phyloP scores from a whole-genome alignment of 2,329 filamentous ascomycete genomes.

The Colletotrichum falcatum region DNA sequence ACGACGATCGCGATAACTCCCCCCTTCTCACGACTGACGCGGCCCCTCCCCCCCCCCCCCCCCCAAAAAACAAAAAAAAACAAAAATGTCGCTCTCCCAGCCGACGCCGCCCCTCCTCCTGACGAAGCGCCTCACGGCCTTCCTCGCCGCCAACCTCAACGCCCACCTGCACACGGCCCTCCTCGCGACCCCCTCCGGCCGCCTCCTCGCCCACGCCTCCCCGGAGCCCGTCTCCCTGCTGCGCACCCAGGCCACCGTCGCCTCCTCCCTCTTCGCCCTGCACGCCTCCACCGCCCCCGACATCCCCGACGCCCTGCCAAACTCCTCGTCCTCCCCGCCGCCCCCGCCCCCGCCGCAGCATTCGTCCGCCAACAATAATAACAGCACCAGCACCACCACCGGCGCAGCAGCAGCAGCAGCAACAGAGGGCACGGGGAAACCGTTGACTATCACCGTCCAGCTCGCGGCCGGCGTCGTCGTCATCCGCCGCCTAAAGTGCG shows the following conservation, averaged over 20 bases:
- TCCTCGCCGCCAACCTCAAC: constrained; percentile 70
- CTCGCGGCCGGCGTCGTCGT: constrained; percentile 69
- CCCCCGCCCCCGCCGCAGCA: constrained; percentile 35
- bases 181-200: constrained; percentile 70
- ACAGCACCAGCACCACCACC: constrained; percentile 16
- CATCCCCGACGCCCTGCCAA: constrained; percentile 57
- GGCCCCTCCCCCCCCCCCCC: no score
- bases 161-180: constrained; percentile 69
- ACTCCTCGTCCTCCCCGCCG: constrained; percentile 46
- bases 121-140: constrained; percentile 72
- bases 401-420: neutral
- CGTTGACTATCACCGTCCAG: constrained; percentile 67
- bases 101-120: constrained; percentile 71
- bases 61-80: neutral
- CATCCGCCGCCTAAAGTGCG: constrained; percentile 68
- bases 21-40: neutral
- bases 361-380: constrained; percentile 39
- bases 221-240: constrained; percentile 63
- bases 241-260: constrained; percentile 73
- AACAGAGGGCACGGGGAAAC: constrained; percentile 45
- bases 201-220: constrained; percentile 72
- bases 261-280: constrained; percentile 70
- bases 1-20: neutral
- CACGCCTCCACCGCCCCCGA: constrained; percentile 61
- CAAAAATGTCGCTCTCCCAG: constrained; percentile 51